Evolutionary conservation across 2,329 filamentous ascomycete species (phyloP).

Genomic region (Rutstroemia sp.): DNA sequence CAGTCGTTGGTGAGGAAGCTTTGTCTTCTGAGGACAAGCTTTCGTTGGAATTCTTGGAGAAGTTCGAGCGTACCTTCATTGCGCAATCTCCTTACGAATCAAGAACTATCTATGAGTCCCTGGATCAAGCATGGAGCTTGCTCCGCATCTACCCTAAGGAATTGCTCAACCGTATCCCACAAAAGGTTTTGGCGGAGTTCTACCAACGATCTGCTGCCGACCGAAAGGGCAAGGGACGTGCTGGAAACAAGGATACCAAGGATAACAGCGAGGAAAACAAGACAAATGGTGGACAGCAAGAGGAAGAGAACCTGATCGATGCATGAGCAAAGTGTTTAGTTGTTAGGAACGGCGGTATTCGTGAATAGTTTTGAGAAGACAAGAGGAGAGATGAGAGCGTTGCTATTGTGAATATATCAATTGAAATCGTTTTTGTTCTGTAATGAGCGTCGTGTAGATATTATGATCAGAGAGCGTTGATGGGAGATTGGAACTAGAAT

Average conservation of each 20-base stretch:
- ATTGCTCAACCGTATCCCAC: constrained; percentile 87
- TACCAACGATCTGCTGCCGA: constrained; percentile 63
- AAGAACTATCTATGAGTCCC: constrained; percentile 83
- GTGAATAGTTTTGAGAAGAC: not conserved
- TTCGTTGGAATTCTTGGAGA: constrained; percentile 94
- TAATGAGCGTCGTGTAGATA: constrained; percentile 9
- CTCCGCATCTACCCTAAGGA: constrained; percentile 98
- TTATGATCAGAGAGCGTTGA: not conserved
- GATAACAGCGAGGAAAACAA: constrained; percentile 31
- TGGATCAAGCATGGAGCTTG: constrained; percentile 94
- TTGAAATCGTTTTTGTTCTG: not conserved
- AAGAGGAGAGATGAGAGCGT: not conserved
- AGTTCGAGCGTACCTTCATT: constrained; percentile 96
- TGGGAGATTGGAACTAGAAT: not conserved
- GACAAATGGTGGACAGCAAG: constrained; percentile 34
- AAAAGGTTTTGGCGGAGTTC: constrained; percentile 76
- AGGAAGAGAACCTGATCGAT: constrained; percentile 54
- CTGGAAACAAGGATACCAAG: constrained; percentile 34
- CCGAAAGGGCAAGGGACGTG: constrained; percentile 55
- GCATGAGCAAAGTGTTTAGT: constrained; percentile 33
- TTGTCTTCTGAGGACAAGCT: constrained; percentile 94
- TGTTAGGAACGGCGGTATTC: constrained; percentile 4
- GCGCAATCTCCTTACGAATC: constrained; percentile 87
- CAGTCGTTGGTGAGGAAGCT: constrained; percentile 96
- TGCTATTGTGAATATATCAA: constrained; percentile 15